These are phyloP conservation scores for Boletus rubroflammeus DNA, from an alignment of 768 basidiomycete species.

Conservation along the genomic window DNA sequence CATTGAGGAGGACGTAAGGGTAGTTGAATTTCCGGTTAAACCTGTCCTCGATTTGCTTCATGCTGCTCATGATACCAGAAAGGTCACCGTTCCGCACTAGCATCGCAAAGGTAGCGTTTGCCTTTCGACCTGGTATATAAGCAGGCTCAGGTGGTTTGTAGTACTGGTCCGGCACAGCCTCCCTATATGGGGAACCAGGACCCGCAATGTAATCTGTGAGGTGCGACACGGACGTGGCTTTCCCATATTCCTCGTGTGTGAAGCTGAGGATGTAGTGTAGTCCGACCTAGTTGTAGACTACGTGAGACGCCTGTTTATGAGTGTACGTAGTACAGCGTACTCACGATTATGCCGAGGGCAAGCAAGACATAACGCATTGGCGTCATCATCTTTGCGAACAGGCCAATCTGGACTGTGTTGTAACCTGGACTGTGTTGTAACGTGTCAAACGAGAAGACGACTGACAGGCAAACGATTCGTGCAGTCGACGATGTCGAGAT, in stretches of 20 bases:
- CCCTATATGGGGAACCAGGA: constrained; percentile 47
- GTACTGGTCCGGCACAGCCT: constrained; percentile 59
- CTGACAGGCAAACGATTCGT: background rate
- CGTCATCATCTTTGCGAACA: constrained; percentile 47
- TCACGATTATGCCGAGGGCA: constrained; percentile 44
- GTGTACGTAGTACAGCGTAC: constrained; percentile 19
- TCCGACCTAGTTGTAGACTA: constrained; percentile 28
- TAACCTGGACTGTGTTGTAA: no score
- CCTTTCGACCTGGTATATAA: constrained; percentile 50
- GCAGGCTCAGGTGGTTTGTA: constrained; percentile 40
- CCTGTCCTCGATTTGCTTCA: constrained; percentile 77
- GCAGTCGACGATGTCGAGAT: background rate
- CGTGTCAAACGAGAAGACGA: background rate
- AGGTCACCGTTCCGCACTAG: constrained; percentile 70
- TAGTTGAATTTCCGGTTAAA: constrained; percentile 82
- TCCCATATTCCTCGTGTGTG: constrained; percentile 42
- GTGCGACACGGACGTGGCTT: constrained; percentile 37
- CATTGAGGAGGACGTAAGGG: constrained; percentile 89
- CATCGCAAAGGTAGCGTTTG: constrained; percentile 81
- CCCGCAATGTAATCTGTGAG: constrained; percentile 25
- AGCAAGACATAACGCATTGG: constrained; percentile 57
- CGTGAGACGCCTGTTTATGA: constrained; percentile 7
- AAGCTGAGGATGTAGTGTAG: constrained; percentile 42
- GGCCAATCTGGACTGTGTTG: background rate
- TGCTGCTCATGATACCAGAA: constrained; percentile 54